Percentiles rank a stretch among this genome's conserved stretches.
These are phyloP conservation scores for Ambrosiella beaveri DNA, from an alignment of 2,329 filamentous ascomycete species.

Conservation along the genomic window DNA sequence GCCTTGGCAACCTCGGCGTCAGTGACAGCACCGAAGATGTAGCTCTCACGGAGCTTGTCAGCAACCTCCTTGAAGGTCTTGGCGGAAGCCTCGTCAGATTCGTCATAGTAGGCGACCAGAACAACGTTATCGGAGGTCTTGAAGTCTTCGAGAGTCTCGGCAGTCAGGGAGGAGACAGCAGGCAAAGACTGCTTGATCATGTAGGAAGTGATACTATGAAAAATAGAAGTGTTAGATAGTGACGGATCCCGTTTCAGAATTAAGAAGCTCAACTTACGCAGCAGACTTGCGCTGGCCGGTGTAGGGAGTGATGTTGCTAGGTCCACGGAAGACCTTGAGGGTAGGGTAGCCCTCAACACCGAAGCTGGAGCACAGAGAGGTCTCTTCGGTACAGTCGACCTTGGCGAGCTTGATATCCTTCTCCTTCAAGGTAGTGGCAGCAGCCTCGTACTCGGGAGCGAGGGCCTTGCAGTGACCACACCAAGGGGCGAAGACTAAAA, in stretches of 20 bases:
- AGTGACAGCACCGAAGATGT: conserved; percentile 77
- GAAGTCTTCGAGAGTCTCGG: conserved; percentile 81
- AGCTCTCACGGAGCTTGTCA: conserved; percentile 68
- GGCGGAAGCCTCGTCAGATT: conserved; percentile 69
- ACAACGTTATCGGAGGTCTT: conserved; percentile 97
- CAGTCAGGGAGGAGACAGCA: conserved; percentile 66
- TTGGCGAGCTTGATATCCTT: conserved; percentile 75
- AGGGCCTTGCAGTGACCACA: conserved; percentile 98
- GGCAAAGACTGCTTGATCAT: conserved; percentile 98
- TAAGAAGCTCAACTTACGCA: conserved; percentile 32
- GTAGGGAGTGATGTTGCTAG: conserved; percentile 67
- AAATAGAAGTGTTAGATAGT: conserved; percentile 6
- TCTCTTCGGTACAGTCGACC: conserved; percentile 89
- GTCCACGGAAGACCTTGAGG: conserved; percentile 94
- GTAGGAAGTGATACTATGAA: conserved; percentile 50
- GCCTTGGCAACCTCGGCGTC: conserved; percentile 74
- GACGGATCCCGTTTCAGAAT: not conserved
- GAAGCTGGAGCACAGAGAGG: conserved; percentile 74
- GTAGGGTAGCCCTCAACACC: conserved; percentile 97
- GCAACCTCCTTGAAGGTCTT: conserved; percentile 63
- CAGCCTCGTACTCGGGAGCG: conserved; percentile 78
- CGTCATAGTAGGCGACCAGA: conserved; percentile 70
- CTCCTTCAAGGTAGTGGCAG: conserved; percentile 68
- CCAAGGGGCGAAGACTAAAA: conserved; percentile 80
- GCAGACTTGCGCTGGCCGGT: conserved; percentile 75